These are phyloP conservation scores for Leccinellum luteum DNA, from an alignment of 768 basidiomycete genomes.

Conservation along the genomic window DNA sequence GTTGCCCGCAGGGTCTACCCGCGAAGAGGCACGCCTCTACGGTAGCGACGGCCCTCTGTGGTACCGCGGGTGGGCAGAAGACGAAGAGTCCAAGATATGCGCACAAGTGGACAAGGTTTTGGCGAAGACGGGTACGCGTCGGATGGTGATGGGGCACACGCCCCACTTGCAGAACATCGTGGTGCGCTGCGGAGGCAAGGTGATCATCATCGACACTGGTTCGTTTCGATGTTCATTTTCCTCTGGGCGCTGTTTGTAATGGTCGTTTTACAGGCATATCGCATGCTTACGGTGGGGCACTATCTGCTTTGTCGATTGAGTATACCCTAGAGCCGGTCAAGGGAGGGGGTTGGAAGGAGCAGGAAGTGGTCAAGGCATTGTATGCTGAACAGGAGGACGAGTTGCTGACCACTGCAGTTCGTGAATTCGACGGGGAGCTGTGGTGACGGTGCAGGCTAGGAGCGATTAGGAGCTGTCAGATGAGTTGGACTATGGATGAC, in stretches of 20 bases:
- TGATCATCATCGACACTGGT: slow-evolving; percentile 97
- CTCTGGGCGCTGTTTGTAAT: slow-evolving; percentile 8
- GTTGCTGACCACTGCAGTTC: slow-evolving; percentile 22
- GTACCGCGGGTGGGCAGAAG: slow-evolving; percentile 92
- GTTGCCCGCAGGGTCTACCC: slow-evolving; percentile 62
- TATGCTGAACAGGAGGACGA: slow-evolving; percentile 34
- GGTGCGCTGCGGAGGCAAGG: slow-evolving; percentile 84
- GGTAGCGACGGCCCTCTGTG: slow-evolving; percentile 81
- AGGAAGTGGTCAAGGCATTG: slow-evolving; percentile 35
- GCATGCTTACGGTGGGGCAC: slow-evolving; percentile 89
- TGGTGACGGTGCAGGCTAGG: slow-evolving; percentile 11
- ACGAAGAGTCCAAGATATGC: slow-evolving; percentile 69
- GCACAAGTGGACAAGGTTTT: slow-evolving; percentile 67
- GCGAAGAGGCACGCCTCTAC: slow-evolving; percentile 71
- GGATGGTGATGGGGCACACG: slow-evolving; percentile 97
- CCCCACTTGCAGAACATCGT: slow-evolving; percentile 87
- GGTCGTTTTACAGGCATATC: slow-evolving; percentile 64
- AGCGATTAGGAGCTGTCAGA: slow-evolving; percentile 5
- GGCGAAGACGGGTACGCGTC: slow-evolving; percentile 70
- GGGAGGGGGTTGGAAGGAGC: slow-evolving; percentile 34
- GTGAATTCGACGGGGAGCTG: slow-evolving; percentile 27
- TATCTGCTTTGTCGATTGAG: slow-evolving; percentile 84
- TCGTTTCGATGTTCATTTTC: slow-evolving; percentile 2
- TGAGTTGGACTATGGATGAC: slow-evolving; percentile 6
- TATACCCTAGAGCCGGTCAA: slow-evolving; percentile 73